Evolutionary conservation across 2,329 filamentous ascomycete genomes (phyloP).

Genomic region (Aureobasidium sp.): DNA sequence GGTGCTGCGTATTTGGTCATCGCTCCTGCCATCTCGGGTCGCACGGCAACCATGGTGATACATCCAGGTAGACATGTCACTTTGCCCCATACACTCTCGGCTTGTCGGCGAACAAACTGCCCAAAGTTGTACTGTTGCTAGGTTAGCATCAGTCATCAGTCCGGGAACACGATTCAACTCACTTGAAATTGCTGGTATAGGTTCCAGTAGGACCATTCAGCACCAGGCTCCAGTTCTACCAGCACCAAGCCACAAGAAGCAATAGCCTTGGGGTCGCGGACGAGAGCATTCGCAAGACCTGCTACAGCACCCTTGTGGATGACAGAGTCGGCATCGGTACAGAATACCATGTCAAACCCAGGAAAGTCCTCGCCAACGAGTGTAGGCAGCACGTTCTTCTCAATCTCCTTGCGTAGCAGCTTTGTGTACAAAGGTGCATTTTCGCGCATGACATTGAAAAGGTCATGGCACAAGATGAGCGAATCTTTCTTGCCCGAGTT

Average conservation of each 20-base stretch:
- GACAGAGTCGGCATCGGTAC: constrained; percentile 19
- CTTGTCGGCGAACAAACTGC: constrained; percentile 19
- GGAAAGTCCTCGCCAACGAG: constrained; percentile 15
- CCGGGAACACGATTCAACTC: neutral
- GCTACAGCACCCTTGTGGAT: constrained; percentile 19
- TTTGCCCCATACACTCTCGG: constrained; percentile 18
- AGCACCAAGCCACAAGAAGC: constrained; percentile 19
- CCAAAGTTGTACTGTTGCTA: constrained; percentile 17
- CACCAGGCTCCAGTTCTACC: constrained; percentile 19
- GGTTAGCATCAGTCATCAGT: neutral
- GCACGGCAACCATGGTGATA: constrained; percentile 21
- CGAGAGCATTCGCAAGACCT: constrained; percentile 16
- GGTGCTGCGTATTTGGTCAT: constrained; percentile 19
- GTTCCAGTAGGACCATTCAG: constrained; percentile 20
- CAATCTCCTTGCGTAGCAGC: constrained; percentile 17
- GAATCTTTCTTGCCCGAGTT: constrained; percentile 21
- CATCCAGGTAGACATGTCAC: constrained; percentile 20
- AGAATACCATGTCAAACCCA: constrained; percentile 19
- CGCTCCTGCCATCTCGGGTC: constrained; percentile 19
- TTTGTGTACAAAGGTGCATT: constrained; percentile 15
- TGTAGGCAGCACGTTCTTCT: constrained; percentile 16
- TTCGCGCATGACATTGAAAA: constrained; percentile 19
- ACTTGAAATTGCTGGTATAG: constrained; percentile 20
- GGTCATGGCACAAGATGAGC: constrained; percentile 18
- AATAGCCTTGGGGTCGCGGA: constrained; percentile 17